phyloP scores from a whole-genome alignment of 805 yeast genomes.

The Pichia occidentalis region DNA sequence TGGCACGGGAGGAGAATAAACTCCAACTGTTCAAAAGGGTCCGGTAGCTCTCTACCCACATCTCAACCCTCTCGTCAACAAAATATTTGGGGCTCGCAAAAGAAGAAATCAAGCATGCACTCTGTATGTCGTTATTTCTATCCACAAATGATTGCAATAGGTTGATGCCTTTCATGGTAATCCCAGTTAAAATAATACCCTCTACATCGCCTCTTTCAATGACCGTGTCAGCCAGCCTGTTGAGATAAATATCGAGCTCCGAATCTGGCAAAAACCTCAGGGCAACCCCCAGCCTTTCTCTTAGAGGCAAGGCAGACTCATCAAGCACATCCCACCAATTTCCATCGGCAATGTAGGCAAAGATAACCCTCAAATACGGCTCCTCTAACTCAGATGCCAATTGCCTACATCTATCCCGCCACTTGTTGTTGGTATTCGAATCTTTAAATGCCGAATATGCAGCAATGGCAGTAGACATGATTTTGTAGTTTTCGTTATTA shows the following conservation, averaged over 20 bases:
- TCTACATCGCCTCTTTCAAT: slow-evolving; percentile 79
- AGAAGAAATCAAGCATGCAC: slow-evolving; percentile 75
- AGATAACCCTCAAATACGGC: slow-evolving; percentile 85
- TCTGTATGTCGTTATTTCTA: slow-evolving; percentile 84
- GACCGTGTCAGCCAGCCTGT: slow-evolving; percentile 63
- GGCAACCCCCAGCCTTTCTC: slow-evolving; percentile 89
- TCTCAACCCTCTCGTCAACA: slow-evolving; percentile 60
- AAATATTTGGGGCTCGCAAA: slow-evolving; percentile 84
- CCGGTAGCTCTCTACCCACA: slow-evolving; percentile 73
- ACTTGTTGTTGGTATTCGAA: slow-evolving; percentile 57
- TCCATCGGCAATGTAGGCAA: slow-evolving; percentile 88
- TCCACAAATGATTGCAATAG: slow-evolving; percentile 82
- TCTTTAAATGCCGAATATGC: slow-evolving; percentile 71
- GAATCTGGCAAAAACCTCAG: slow-evolving; percentile 75
- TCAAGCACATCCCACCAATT: slow-evolving; percentile 96
- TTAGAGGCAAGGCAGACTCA: slow-evolving; percentile 78
- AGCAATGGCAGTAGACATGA: slow-evolving; percentile 91
- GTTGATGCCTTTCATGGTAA: slow-evolving; percentile 77
- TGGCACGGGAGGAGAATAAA: slow-evolving; percentile 69
- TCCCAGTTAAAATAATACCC: slow-evolving; percentile 87
- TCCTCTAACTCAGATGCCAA: slow-evolving; percentile 84
- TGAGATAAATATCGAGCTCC: slow-evolving; percentile 67
- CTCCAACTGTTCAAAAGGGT: slow-evolving; percentile 72
- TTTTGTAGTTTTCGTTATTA: slow-evolving; percentile 57
- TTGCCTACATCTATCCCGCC: slow-evolving; percentile 90